Base-by-base conservation (phyloP, 1,284 basidiomycete species). In the Cutaneotrichosporon mucoides region DNA sequence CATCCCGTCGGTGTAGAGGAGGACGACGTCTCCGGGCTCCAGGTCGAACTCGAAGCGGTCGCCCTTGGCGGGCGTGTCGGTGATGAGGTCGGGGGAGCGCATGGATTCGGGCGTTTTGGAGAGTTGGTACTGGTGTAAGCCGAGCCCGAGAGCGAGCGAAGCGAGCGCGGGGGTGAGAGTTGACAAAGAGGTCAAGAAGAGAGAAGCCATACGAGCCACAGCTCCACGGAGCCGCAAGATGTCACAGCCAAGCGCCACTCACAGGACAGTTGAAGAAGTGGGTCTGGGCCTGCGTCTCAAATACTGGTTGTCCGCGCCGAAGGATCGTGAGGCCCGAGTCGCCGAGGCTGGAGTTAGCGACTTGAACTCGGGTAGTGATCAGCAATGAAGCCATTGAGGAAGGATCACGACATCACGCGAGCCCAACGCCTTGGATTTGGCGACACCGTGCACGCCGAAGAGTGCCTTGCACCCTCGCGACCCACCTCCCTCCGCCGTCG, bases 1-100 rank as follows among this genome's bases (percentile, higher is more conserved):
- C 45, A 83, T 70, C 0, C 83, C 83, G 66, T 84, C 83, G 15
- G 82, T 83, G 56, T 73, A 79, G 44, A 77, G 65, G 4, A 79
- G 42, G n/a, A 79, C 65, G 10, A 76, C 65, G 54, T 79, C 78
- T 15, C 76, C 76, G 5, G 73, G 67, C 55, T 74, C 57, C 1
- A 79, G 56, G 50, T 74, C 68, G 52, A 74, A 70, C 24, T 66
- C 61, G 46, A 73, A 68, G 15, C 65, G 56, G 44, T 78, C 76
- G 9, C 69, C 74, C n/a, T 64, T 46, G 37, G 63, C 55, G 2
- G 77, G 75, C 53, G 53, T 60, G 61, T 77, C 76, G 38, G 57
- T 62, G 40, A 68, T 48, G 42, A 45, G 46, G 47, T 65, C 67
- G 9, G 54, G 53, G n/a, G 57, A 54, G 9, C 58, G 55, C 55